Evolutionary conservation across 202 grass and related monocot genomes (phyloP), one percentile per base, ranked within the genome.

Genomic region (Miscanthus sacchariflorus): DNA sequence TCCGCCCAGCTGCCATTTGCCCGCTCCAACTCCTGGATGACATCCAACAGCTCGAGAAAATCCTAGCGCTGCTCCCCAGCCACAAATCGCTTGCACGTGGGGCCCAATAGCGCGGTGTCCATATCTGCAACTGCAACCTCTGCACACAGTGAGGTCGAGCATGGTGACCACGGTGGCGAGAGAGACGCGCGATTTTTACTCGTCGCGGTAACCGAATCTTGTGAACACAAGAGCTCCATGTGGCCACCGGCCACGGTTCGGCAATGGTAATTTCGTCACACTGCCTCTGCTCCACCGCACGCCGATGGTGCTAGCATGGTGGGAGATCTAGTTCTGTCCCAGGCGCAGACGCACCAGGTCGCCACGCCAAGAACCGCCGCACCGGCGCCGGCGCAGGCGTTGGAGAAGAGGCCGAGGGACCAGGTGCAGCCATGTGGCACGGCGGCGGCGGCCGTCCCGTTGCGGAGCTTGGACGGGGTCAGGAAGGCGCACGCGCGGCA

Each of bases 401-500:
- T 77, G 3, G 83, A 91, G 70, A 68, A 79, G 70, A 86, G 52
- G 70, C 81, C 45, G 58, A 72, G 58, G 45, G 87, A 91, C 45
- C 87, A 81, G 45, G 40, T 23, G 79, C 50, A 40, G 38, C 72
- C 89, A 72, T 95, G 86, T 80, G 54, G 28, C 81, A 18, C 87
- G 5, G 64, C 58, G 64, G 43, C 66, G 7, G 17, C 13, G 50
- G 46, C 35, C 10, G 18, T 72, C 42, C 72, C 83, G 14, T 36
- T 35, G 63, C 86, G 77, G 46, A 85, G 79, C 36, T 87, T 95
- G 7, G 89, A 93, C 77, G 85, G 93, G 71, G 86, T 87, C 71
- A 91, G 81, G 84, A 97, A 76, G 77, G 79, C 70, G 35, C 95
- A 91, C 35, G 90, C 87, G 9, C 63, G 79, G 71, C 78, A 90